Conservation (phyloP, 1,139 yeast genomes). For the Pichia kudriavzevii region DNA sequence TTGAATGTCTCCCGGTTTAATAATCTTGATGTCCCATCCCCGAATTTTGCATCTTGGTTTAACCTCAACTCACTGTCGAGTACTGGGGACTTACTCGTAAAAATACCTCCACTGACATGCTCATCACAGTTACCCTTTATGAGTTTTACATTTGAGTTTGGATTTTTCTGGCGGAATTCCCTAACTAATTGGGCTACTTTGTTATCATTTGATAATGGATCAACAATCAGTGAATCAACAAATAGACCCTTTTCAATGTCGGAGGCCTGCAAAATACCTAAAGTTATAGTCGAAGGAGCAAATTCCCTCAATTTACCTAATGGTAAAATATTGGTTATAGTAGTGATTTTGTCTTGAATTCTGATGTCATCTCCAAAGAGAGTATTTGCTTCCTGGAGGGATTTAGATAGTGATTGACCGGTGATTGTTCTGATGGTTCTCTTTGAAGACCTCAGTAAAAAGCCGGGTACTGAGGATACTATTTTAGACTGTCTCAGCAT, state of each 20-base stretch:
- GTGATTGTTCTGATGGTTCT: constrained; percentile 1
- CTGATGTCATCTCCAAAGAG: constrained; percentile 12
- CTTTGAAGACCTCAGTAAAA: not conserved
- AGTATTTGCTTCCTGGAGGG: constrained; percentile 10
- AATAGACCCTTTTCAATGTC: constrained; percentile 17
- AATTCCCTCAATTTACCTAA: constrained; percentile 3
- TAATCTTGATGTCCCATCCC: constrained; percentile 16
- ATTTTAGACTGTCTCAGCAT: too few species aligned
- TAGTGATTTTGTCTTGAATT: constrained; percentile 12
- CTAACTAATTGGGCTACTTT: constrained; percentile 14
- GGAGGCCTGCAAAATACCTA: constrained; percentile 23
- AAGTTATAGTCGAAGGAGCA: constrained; percentile 18
- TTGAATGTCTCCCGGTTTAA: constrained; percentile 23
- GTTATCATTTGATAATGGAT: constrained; percentile 22
- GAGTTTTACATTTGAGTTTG: constrained; percentile 14
- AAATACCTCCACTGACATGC: constrained; percentile 10
- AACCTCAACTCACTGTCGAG: constrained; percentile 23
- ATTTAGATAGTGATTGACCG: constrained; percentile 1
- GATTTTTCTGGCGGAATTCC: constrained; percentile 10
- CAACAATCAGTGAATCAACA: constrained; percentile 21
- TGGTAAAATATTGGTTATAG: constrained; percentile 14
- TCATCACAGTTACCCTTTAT: constrained; percentile 11
- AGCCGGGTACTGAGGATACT: not conserved
- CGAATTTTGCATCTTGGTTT: constrained; percentile 21
- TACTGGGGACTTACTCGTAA: constrained; percentile 24